Evolutionary conservation across 306 rosid genomes (phyloP), one percentile per base, ranked within the genome.

Genomic region (Boehmeria nivea): DNA sequence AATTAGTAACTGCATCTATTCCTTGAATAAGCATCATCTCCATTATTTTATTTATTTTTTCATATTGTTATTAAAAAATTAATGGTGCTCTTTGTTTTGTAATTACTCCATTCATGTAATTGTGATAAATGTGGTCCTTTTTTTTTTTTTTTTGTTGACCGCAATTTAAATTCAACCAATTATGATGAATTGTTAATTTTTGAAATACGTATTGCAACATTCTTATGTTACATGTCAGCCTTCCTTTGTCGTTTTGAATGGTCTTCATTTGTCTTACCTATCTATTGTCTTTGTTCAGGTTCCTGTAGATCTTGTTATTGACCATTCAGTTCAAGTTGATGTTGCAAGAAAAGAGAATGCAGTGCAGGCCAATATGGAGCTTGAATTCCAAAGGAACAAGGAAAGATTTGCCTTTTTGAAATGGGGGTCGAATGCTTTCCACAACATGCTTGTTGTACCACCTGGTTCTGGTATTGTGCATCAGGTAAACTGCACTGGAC

Each of bases 281-380:
- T 34, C 4, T 34, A 64, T 14, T 34, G 19, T n/a, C n/a, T 36
- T 5, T 40, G 36, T 68, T 70, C 72, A 89, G 90, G 95, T 89
- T 73, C 95, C 97, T 39, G 90, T 90, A n/a, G 95, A 86, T 73
- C 95, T 90, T 40, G 97, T 90, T 21, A 64, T 90, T 64, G 94
- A 90, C 72, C 97, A 86, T 76, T 90, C 97, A 33, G 90, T 90
- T 63, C 97, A 90, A 77, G 97, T 90, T 57, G 97, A 90, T 43
- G 83, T 90, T 12, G 68, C 95, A 50, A 78, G 83, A 75, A 69
- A 94, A 51, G 95, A 78, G 69, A 86, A 81, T 72, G 88, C 97
- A 39, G 88, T 90, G 47, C 90, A 84, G 72, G 94, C 88, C 43
- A 86, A 90, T 72, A 90, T 90, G 95, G 95, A 90, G 53, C 80